Conservation (phyloP, 495 filamentous ascomycete genomes). For the Elaphomyces granulatus region DNA sequence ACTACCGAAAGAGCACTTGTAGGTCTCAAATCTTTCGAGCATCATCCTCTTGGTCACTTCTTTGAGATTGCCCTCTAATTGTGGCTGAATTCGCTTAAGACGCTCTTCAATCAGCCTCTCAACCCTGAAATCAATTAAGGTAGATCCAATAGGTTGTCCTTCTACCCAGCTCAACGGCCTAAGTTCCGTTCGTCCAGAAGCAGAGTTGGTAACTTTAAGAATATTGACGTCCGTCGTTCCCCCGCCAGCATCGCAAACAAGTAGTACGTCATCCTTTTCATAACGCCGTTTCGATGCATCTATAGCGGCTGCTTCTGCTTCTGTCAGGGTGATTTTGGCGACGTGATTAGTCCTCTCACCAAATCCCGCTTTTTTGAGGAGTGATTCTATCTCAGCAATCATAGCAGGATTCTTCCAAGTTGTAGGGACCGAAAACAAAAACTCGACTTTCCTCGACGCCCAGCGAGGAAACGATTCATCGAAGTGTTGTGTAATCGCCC, state of each 20-base stretch:
- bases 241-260: slow-evolving; percentile 43
- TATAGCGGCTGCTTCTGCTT: slow-evolving; percentile 55
- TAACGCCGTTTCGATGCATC: slow-evolving; percentile 31
- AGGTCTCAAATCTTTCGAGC: slow-evolving; percentile 21
- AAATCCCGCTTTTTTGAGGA: slow-evolving; percentile 38
- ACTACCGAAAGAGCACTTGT: slow-evolving; percentile 28
- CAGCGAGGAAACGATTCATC: slow-evolving; percentile 29
- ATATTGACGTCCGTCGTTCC: slow-evolving; percentile 37
- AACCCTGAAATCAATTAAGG: slow-evolving; percentile 23
- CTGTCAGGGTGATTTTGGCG: slow-evolving; percentile 47
- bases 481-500: slow-evolving; percentile 37
- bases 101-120: slow-evolving; percentile 14
- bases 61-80: slow-evolving; percentile 9
- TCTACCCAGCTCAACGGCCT: slow-evolving; percentile 28
- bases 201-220: slow-evolving; percentile 17
- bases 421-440: slow-evolving; percentile 53
- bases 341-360: slow-evolving; percentile 30
- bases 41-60: slow-evolving; percentile 23
- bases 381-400: slow-evolving; percentile 39
- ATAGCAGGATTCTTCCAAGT: slow-evolving; percentile 47
- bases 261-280: slow-evolving; percentile 26
- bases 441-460: slow-evolving; percentile 38
- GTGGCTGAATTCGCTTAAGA: slow-evolving; percentile 12
- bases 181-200: slow-evolving; percentile 17
- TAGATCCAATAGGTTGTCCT: slow-evolving; percentile 27